Evolutionary conservation across 352 stramenopile species (phyloP), one percentile per base, ranked within the genome.

Genomic region (Phytophthora foliorum): DNA sequence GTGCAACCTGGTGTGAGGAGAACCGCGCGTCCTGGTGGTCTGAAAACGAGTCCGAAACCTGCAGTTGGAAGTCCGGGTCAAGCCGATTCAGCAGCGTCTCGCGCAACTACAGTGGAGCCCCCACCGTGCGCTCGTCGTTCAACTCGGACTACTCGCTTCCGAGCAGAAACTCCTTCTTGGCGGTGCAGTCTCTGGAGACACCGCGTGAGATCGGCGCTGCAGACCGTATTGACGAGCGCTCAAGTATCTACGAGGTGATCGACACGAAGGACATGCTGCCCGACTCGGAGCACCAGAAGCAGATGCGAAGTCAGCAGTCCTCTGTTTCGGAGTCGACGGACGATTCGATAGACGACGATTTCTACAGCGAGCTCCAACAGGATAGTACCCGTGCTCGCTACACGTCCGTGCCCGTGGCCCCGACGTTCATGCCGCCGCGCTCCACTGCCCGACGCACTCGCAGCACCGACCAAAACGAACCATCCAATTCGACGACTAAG

Each of bases 11-110:
- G 57, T 66, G 29, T 14, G 71, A 80, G 17, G 48, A 77, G n/a
- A 69, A 67, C 32, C 74, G 74, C n/a, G 45, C 61, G 19, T 82
- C 74, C 22, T 82, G 72, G 75, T 80, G 72, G 75, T 80, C 75
- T 6, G 75, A 80, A 55, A 65, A 54, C 19, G 72, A 80, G 50
- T 73, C 72, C 2, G 75, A 82, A 25, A 69, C 74, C 10, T 74
- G 64, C 36, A 78, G 69, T 49, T 82, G 75, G 75, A 75, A 80
- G 54, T 78, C 70, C 10, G 60, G 63, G 16, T 76, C 75, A 8
- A 69, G 61, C 45, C 72, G 68, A 42, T 80, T 82, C 49, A 82
- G 75, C 52, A 62, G 57, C 11, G 46, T 76, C 19, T 80, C 68
- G 27, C 68, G 72, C 57, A 77, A 70, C 41, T 69, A 67, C 42